These are phyloP conservation scores for Penicillium thymicola DNA, from an alignment of 2,329 filamentous ascomycete species.

Conservation along the genomic window DNA sequence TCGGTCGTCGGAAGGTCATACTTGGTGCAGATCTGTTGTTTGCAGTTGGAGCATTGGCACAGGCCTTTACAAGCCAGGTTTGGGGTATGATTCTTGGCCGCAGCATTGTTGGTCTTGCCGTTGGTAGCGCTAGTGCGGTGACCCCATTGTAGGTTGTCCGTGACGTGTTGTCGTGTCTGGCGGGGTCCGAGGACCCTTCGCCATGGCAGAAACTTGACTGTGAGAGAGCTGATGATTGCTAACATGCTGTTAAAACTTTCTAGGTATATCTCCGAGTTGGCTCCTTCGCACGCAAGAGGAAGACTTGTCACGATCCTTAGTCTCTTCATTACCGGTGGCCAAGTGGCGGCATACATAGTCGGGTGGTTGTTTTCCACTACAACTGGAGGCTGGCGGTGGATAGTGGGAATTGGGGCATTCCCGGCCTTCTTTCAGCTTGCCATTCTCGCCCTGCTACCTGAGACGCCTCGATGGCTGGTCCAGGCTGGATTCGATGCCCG, in stretches of 20 bases:
- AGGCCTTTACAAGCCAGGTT: conserved; percentile 42
- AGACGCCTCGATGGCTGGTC: conserved; percentile 85
- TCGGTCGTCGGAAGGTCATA: conserved; percentile 49
- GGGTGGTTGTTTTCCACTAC: conserved; percentile 70
- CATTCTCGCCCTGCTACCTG: conserved; percentile 71
- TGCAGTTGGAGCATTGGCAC: conserved; percentile 43
- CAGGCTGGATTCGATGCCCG: conserved; percentile 60
- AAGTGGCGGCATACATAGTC: conserved; percentile 81
- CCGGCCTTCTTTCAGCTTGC: conserved; percentile 70
- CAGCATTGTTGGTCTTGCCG: conserved; percentile 47
- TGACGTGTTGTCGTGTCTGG: background rate
- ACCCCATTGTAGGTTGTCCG: conserved; percentile 60
- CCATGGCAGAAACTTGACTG: background rate
- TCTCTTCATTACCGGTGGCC: conserved; percentile 80
- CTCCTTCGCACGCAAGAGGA: conserved; percentile 72
- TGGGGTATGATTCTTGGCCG: conserved; percentile 47
- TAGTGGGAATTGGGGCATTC: conserved; percentile 79
- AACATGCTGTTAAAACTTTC: background rate
- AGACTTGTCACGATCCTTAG: conserved; percentile 77
- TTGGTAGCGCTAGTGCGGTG: conserved; percentile 63
- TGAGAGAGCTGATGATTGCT: background rate
- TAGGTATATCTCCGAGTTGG: conserved; percentile 78
- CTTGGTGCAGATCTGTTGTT: conserved; percentile 47
- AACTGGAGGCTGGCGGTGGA: conserved; percentile 75
- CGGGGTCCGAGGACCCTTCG: background rate